phyloP scores from a whole-genome alignment of 208 protist species.

The Trypanosomatidae sp. region DNA sequence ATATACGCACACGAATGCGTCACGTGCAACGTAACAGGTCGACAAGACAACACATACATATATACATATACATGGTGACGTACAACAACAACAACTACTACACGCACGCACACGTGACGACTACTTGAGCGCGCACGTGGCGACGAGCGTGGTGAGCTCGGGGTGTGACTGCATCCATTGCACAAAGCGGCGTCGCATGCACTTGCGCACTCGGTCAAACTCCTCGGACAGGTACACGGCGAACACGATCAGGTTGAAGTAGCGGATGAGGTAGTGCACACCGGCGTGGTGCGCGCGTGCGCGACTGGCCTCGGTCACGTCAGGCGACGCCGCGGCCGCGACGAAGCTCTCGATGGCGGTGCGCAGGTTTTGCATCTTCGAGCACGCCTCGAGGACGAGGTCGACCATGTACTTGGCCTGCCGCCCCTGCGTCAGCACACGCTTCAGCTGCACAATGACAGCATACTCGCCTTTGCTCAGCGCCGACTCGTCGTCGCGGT shows the following conservation, averaged over 20 bases:
- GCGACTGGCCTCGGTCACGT: conserved; percentile 50
- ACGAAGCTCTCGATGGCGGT: conserved; percentile 75
- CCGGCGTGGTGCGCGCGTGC: conserved; percentile 73
- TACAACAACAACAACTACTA: too few relatives aligned
- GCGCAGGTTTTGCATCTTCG: conserved; percentile 79
- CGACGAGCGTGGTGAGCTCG: conserved; percentile 46
- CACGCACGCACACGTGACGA: not conserved
- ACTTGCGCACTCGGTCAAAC: conserved; percentile 43
- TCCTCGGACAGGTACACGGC: conserved; percentile 76
- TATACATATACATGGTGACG: conserved; percentile 1
- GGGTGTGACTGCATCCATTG: conserved; percentile 48
- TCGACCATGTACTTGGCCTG: conserved; percentile 64
- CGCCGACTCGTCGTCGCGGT: conserved; percentile 24
- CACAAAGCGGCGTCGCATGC: conserved; percentile 38
- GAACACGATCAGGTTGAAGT: conserved; percentile 84
- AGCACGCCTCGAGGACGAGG: conserved; percentile 76
- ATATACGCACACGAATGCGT: too few relatives aligned
- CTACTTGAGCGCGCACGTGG: conserved; percentile 44
- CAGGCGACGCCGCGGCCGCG: conserved; percentile 42
- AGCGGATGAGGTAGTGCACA: conserved; percentile 76
- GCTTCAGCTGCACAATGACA: conserved; percentile 73
- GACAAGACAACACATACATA: not conserved
- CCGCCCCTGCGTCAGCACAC: conserved; percentile 50
- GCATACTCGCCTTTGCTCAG: conserved; percentile 55
- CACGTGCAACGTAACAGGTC: not conserved